Evolutionary conservation across 768 basidiomycete species (phyloP), one percentile per base, ranked within the genome.

Genomic region (Suillus hirtellus): DNA sequence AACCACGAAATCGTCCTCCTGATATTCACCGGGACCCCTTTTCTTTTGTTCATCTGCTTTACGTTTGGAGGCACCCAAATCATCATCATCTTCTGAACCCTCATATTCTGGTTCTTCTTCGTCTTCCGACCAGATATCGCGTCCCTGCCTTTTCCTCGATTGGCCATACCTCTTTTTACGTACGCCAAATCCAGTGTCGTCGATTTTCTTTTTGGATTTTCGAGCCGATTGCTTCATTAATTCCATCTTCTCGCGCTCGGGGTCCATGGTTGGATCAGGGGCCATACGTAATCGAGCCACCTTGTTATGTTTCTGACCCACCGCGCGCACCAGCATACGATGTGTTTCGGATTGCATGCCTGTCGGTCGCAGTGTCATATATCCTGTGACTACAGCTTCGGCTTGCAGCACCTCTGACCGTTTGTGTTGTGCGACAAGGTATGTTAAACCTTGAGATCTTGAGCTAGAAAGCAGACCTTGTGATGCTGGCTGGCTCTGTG

Each of bases 271-370:
- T 4, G 89, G 89, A 47, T 92, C 91, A n/a, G 89, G 86, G 1
- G 87, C 89, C 81, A 93, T 88, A 65, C 88, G 87, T 66, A 93
- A 81, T 59, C 89, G 85, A 5, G 92, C 89, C 24, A 90, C 84
- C 71, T 92, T 92, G 75, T 82, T 89, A 76, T 95, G 90, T 74
- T 90, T 89, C 71, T 94, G 90, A 38, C 89, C 90, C 9, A 95
- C 92, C 44, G 92, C 88, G 43, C 89, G 87, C 8, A 94, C 95
- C 44, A 96, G 82, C 86, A 93, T 89, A 59, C 90, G 86, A 74
- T 96, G 94, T 15, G 92, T 92, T 75, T 92, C 89, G 5, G 90
- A 91, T 72, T 94, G 89, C 89, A 95, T 94, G 63, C 91, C 90
- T 4, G 92, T 91, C 3, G 95, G 95, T 3, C 89, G 88, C 64